Evolutionary conservation across 371 early-diverging fungal species (phyloP).

Genomic region (Rhizopus stolonifer): DNA sequence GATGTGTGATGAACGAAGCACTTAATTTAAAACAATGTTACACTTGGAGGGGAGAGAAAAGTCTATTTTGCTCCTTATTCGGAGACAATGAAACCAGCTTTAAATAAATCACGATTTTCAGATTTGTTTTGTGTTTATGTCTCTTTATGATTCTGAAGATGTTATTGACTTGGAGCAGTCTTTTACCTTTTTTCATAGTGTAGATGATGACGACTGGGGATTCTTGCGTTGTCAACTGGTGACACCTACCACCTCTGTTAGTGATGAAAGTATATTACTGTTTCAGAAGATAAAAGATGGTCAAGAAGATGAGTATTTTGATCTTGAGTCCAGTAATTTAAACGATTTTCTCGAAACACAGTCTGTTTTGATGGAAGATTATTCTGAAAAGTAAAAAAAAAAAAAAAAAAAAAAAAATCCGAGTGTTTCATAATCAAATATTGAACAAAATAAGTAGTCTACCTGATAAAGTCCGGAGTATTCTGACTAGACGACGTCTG

Average conservation of each 20-base stretch:
- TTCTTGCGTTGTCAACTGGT: slow-evolving; percentile 17
- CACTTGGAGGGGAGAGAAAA: no score
- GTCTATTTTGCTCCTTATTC: no score
- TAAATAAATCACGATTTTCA: no score
- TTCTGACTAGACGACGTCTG: neutral
- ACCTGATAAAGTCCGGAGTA: neutral
- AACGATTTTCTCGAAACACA: slow-evolving; percentile 20
- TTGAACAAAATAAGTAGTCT: neutral
- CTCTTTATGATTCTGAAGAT: slow-evolving; percentile 7
- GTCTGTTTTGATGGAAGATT: slow-evolving; percentile 12
- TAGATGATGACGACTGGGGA: slow-evolving; percentile 24
- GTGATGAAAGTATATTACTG: slow-evolving; percentile 21
- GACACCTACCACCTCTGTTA: slow-evolving; percentile 21
- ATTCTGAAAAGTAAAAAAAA: neutral
- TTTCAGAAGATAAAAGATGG: slow-evolving; percentile 24
- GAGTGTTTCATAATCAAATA: neutral
- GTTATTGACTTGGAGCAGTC: slow-evolving; percentile 13
- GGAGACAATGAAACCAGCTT: no score
- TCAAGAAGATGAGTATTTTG: slow-evolving; percentile 16
- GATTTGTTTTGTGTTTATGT: neutral
- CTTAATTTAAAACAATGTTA: no score
- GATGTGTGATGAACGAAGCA: no score
- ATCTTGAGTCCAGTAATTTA: slow-evolving; percentile 15
- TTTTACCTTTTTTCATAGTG: slow-evolving; percentile 8
- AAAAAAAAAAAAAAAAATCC: neutral